Conservation (phyloP, 2,329 filamentous ascomycete species). For the Cercospora sp. region DNA sequence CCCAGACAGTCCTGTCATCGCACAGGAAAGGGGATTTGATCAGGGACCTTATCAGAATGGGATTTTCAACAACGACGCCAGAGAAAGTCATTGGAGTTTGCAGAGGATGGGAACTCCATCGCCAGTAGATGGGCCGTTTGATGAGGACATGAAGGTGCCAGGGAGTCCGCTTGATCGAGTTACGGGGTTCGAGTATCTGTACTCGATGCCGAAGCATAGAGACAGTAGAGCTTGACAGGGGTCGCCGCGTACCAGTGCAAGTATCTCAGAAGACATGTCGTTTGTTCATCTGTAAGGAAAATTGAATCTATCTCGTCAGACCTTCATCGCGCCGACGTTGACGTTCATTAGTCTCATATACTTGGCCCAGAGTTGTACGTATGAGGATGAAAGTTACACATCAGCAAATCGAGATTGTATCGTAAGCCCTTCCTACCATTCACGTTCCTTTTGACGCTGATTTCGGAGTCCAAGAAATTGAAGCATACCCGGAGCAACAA, state of each 20-base stretch:
- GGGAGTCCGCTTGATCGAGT: background rate
- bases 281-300: background rate
- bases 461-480: too few species aligned
- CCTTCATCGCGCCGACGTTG: too few species aligned
- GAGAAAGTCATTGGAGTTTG: conserved; percentile 4
- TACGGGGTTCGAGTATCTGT: background rate
- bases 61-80: background rate
- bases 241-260: background rate
- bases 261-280: background rate
- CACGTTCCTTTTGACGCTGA: too few species aligned
- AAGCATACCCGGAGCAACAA: too few species aligned
- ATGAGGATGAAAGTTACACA: too few species aligned
- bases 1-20: background rate
- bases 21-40: background rate
- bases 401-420: too few species aligned
- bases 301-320: too few species aligned
- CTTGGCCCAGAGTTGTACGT: too few species aligned
- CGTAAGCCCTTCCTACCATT: too few species aligned
- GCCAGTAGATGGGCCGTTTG: background rate
- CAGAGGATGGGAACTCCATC: background rate
- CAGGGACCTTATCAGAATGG: background rate
- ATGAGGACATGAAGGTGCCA: background rate
- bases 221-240: background rate
- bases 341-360: too few species aligned
- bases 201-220: conserved; percentile 1